Evolutionary conservation across 805 yeast genomes (phyloP).

Genomic region (Schizosaccharomyces octosporus): DNA sequence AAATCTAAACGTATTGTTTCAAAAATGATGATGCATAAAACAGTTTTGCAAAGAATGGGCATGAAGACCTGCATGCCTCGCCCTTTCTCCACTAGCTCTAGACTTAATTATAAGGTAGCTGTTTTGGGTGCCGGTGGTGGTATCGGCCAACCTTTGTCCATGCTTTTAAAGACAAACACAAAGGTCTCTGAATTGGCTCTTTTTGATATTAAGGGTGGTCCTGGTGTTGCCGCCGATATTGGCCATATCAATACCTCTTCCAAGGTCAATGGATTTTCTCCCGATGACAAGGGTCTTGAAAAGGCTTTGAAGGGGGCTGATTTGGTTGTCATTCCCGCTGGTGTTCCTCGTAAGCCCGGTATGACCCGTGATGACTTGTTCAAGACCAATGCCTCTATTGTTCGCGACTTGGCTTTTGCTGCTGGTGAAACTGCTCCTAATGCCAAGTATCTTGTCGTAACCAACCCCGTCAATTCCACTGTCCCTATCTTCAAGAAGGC

Average conservation of each 20-base stretch:
- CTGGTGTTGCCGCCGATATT: constrained; percentile 91
- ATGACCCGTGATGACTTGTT: constrained; percentile 95
- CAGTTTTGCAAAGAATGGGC: background rate
- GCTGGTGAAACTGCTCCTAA: constrained; percentile 63
- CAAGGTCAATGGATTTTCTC: constrained; percentile 64
- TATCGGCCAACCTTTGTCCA: constrained; percentile 74
- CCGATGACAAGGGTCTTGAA: constrained; percentile 48
- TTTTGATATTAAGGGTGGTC: constrained; percentile 76
- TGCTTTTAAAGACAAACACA: constrained; percentile 65
- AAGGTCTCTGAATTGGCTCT: constrained; percentile 67
- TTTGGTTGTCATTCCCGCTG: constrained; percentile 83
- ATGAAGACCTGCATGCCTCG: background rate
- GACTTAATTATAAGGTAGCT: constrained; percentile 33
- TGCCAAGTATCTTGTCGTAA: constrained; percentile 58
- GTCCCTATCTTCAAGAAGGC: constrained; percentile 93
- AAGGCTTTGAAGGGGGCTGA: constrained; percentile 46
- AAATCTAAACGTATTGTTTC: no score
- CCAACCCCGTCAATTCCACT: constrained; percentile 93
- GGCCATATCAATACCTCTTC: constrained; percentile 88
- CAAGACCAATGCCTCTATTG: constrained; percentile 89
- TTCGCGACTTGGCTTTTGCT: constrained; percentile 72
- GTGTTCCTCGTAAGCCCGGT: constrained; percentile 94
- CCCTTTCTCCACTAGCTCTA: background rate
- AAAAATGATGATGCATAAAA: no score
- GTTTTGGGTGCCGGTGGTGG: constrained; percentile 88